Conservation (phyloP, 345 rosid species). For the Pelargonium nanum region DNA sequence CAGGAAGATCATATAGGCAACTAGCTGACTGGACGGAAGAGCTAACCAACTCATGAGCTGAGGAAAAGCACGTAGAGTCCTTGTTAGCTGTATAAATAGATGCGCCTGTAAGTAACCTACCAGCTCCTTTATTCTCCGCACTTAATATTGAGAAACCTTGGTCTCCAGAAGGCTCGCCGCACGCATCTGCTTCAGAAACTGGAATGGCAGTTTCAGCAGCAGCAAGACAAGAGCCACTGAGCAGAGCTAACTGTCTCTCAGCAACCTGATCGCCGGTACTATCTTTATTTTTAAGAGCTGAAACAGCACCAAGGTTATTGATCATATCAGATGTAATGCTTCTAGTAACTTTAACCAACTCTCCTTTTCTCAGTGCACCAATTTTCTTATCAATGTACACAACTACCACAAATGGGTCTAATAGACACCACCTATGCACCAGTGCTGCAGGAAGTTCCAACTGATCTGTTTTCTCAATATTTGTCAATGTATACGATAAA, state of each 20-base stretch:
- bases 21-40: no score
- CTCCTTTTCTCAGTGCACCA: slow-evolving; percentile 69
- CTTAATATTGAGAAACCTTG: slow-evolving; percentile 23
- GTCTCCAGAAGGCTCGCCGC: slow-evolving; percentile 5
- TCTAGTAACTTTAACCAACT: slow-evolving; percentile 41
- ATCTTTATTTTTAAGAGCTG: no score
- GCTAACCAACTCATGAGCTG: no score
- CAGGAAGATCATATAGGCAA: no score
- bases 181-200: neutral
- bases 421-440: slow-evolving; percentile 57
- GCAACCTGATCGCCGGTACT: no score
- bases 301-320: neutral
- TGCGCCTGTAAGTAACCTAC: slow-evolving; percentile 16
- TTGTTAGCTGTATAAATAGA: slow-evolving; percentile 14
- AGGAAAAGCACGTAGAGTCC: slow-evolving; percentile 7
- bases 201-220: neutral
- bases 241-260: neutral
- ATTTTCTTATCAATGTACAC: slow-evolving; percentile 64
- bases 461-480: slow-evolving; percentile 38
- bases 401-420: slow-evolving; percentile 83
- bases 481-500: slow-evolving; percentile 39
- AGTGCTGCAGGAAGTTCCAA: slow-evolving; percentile 30
- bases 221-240: slow-evolving; percentile 20
- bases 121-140: slow-evolving; percentile 7
- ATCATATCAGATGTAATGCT: slow-evolving; percentile 19